Evolutionary conservation across 192 early-diverging fungal genomes (phyloP), one percentile per base, ranked within the genome.

Genomic region (Thamnidium elegans): DNA sequence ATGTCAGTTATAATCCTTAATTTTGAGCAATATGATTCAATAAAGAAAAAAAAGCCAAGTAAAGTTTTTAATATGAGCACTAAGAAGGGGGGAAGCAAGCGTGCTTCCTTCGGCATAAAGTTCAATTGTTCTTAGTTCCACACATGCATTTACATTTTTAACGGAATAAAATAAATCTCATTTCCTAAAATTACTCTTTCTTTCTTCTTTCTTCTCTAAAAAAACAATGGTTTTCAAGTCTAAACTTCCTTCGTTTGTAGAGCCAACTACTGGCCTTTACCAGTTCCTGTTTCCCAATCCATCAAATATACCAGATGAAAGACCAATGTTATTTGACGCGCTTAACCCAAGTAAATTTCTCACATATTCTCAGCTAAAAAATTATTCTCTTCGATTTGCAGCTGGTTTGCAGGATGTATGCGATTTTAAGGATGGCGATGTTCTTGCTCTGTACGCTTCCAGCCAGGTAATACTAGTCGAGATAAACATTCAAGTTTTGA

Each of bases 321-420:
- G 77, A 30, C 67, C 51, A 10, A 58, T 82, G 42, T 72, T 80
- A 31, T 66, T 79, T 55, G 78, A 84, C 64, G 83, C 64, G 14
- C 11, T 39, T 11, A 23, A 59, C 7, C 5, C 36, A 39, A 59
- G 73, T 30, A 53, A 70, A 3, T 58, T 44, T 26, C 74, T 79
- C 45, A 75, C 74, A 6, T 80, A 63, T 64, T 76, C 76, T 9
- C 70, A 82, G 19, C 47, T 71, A 5, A 55, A 67, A 30, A 26
- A 60, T 9, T 4, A 46, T 4, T 43, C 58, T 26, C 32, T 66
- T 3, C 47, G 51, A 20, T 70, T 76, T 67, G 69, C 65, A 14
- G 69, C 69, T 36, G 63, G 73, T 61, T 55, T 75, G 44, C 67
- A 69, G 55, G 68, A 75, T 51, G 5, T 52, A 17, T 69, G 55